Base-by-base conservation (phyloP, 768 basidiomycete species). In the Cyclocybe aegerita region DNA sequence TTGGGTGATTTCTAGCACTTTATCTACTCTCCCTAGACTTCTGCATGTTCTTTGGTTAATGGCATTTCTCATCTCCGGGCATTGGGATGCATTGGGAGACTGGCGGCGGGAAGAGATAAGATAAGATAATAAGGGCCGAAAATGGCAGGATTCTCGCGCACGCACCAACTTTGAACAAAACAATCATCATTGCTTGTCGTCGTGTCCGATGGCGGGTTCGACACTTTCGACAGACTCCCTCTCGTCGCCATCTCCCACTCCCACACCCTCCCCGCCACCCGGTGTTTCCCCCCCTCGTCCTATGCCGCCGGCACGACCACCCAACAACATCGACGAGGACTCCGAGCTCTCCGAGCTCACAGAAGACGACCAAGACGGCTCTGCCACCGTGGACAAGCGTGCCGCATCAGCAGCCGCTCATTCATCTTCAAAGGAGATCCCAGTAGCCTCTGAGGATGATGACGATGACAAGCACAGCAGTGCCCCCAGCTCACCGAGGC, bases 301-400 rank as follows among this genome's bases (percentile, higher is more conserved):
- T 45, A 65, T 54, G 17, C 67, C 66, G 56, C 61, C 56, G 50
- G 46, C 53, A 15, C 44, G 52, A 30, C 47, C 43, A 43, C 52
- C 34, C 16, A 57, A 61, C 23, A 49, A 63, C 50, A 62, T 85
- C 54, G 81, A 83, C 70, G 75, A 67, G 32, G 87, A 81, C 66
- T 90, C 88, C 5, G 89, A 90, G 70, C 80, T 91, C 52, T 90
- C 88, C 38, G 89, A 89, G 64, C 81, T 91, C 64, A 90, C 88
- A 11, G 88, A 91, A 61, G 88, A 90, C 61, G 88, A 90, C 58
- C 80, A 85, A 57, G 85, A 86, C 37, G 57, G 55, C 6, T 52
- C 60, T 12, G 60, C 52, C 9, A 49, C 59, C 11, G 55, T 51
- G 2, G 65, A 66, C 37, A 67, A 64, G 56, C 50, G 60, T 52